These are phyloP conservation scores for Lavandula angustifolia DNA, from an alignment of 257 asterid species.

Conservation along the genomic window DNA sequence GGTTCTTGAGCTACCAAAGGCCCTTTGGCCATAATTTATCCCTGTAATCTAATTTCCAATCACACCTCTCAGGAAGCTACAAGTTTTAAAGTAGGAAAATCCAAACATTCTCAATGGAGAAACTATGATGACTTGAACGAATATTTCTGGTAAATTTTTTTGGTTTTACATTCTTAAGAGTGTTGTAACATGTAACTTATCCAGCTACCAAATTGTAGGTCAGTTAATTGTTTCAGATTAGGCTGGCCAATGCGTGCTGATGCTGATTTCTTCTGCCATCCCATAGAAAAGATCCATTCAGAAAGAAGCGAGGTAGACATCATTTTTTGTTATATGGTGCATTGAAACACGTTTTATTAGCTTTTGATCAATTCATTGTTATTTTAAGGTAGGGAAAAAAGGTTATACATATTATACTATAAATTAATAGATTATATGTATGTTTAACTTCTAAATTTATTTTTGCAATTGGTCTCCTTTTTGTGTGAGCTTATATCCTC, in stretches of 20 bases:
- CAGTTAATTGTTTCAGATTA: conserved; percentile 76
- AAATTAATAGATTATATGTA: background rate
- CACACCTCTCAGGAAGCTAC: conserved; percentile 71
- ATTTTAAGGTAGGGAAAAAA: background rate
- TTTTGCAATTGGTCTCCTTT: background rate
- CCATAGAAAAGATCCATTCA: conserved; percentile 42
- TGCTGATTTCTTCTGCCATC: conserved; percentile 86
- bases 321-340: conserved; percentile 10
- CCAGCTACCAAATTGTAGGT: conserved; percentile 59
- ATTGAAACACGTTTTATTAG: conserved; percentile 12
- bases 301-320: conserved; percentile 56
- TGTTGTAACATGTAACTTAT: conserved; percentile 30
- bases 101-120: conserved; percentile 92
- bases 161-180: conserved; percentile 7
- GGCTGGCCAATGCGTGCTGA: conserved; percentile 99
- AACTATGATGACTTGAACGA: conserved; percentile 95
- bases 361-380: conserved; percentile 12
- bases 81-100: conserved; percentile 54
- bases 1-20: conserved; percentile 20
- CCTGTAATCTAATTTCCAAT: conserved; percentile 13
- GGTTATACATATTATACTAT: background rate
- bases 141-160: conserved; percentile 70
- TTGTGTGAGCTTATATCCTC: conserved; percentile 3
- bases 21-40: conserved; percentile 20
- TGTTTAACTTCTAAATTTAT: background rate